Evolutionary conservation across 805 yeast species (phyloP).

Genomic region (Metschnikowia chrysomelidarum): DNA sequence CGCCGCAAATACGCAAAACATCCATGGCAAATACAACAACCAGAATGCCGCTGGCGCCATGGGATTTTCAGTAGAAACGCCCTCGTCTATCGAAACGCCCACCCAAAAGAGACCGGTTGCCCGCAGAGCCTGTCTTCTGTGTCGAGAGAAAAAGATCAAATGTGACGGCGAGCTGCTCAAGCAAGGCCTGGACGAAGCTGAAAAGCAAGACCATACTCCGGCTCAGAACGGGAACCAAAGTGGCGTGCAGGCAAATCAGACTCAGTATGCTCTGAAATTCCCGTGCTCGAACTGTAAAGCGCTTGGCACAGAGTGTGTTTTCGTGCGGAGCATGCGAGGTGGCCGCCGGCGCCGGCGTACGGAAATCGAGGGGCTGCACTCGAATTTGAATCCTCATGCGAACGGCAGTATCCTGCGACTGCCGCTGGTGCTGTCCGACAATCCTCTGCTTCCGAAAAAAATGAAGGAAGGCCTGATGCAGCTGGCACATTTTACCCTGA

Average conservation of each 20-base stretch:
- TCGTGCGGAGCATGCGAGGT: slow-evolving; percentile 56
- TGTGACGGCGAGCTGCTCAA: slow-evolving; percentile 54
- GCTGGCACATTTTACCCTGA: too few species aligned
- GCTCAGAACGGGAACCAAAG: slow-evolving; percentile 9
- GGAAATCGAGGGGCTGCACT: neutral
- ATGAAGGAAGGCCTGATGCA: slow-evolving; percentile 2
- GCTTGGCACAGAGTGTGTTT: slow-evolving; percentile 49
- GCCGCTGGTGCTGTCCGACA: neutral
- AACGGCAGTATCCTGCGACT: too few species aligned
- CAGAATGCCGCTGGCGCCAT: too few species aligned
- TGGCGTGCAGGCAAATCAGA: too few species aligned
- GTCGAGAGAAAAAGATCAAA: slow-evolving; percentile 63
- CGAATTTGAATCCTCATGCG: too few species aligned
- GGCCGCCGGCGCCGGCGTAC: slow-evolving; percentile 45
- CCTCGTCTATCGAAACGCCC: too few species aligned
- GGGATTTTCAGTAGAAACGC: too few species aligned
- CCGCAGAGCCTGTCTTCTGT: slow-evolving; percentile 58
- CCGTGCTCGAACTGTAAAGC: slow-evolving; percentile 51
- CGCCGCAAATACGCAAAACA: too few species aligned
- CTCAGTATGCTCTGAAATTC: too few species aligned
- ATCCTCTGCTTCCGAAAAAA: neutral
- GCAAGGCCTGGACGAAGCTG: neutral
- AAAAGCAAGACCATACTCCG: slow-evolving; percentile 14
- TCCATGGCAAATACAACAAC: too few species aligned
- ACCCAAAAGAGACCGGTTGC: slow-evolving; percentile 51